phyloP scores from a whole-genome alignment of 768 basidiomycete genomes.

The Clavulina sp. region DNA sequence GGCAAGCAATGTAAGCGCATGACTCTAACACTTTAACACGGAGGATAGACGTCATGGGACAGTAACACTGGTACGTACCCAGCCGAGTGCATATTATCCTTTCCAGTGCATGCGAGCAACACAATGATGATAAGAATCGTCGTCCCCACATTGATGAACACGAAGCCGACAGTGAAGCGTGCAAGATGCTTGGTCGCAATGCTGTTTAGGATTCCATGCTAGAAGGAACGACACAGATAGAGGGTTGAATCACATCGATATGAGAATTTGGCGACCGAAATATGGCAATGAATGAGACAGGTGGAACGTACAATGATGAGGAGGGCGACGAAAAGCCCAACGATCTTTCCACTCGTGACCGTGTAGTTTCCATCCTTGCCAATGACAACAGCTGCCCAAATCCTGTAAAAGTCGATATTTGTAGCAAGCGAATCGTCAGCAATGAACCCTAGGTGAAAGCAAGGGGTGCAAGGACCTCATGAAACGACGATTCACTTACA shows the following conservation, averaged over 20 bases:
- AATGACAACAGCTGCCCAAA: conserved; percentile 55
- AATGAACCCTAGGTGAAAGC: background rate
- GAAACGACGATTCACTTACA: background rate
- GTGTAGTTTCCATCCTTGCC: conserved; percentile 25
- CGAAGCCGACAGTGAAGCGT: conserved; percentile 52
- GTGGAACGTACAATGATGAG: conserved; percentile 33
- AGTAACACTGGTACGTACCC: conserved; percentile 1
- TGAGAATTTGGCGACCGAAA: conserved; percentile 33
- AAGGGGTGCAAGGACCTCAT: background rate
- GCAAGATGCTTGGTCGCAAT: conserved; percentile 62
- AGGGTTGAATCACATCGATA: conserved; percentile 16
- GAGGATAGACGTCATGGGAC: too few relatives aligned
- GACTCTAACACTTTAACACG: background rate
- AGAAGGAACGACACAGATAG: background rate
- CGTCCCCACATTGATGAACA: conserved; percentile 75
- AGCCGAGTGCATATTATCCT: conserved; percentile 65
- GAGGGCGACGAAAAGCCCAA: conserved; percentile 60
- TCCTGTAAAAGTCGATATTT: conserved; percentile 48
- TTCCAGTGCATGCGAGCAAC: conserved; percentile 54
- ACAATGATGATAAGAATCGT: conserved; percentile 71
- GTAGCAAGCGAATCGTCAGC: too few relatives aligned
- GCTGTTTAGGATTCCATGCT: conserved; percentile 28
- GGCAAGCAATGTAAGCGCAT: background rate
- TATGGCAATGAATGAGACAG: background rate
- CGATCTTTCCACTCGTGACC: conserved; percentile 34